Evolutionary conservation across 176 grass and related monocot genomes (phyloP).

Genomic region (Oryza coarctata): DNA sequence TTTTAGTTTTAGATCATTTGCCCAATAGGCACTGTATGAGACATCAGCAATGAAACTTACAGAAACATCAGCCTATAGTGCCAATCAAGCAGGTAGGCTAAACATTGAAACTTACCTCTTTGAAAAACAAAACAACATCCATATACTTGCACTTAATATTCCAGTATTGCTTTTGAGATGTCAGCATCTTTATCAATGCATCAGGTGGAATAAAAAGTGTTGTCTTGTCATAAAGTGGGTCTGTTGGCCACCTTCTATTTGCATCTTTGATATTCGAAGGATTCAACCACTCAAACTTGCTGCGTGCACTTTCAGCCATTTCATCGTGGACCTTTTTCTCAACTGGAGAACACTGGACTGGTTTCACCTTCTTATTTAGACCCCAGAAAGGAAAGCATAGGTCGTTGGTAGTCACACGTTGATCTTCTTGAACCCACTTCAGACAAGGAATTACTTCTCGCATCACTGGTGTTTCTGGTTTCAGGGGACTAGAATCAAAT

Average conservation of each 20-base stretch:
- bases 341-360: slow-evolving; percentile 23
- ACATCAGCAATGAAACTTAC: slow-evolving; percentile 42
- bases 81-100: not conserved
- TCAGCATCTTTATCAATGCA: slow-evolving; percentile 84
- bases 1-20: slow-evolving; percentile 22
- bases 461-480: slow-evolving; percentile 75
- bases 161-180: slow-evolving; percentile 98
- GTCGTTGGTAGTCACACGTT: slow-evolving; percentile 19
- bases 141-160: slow-evolving; percentile 87
- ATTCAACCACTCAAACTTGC: slow-evolving; percentile 96
- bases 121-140: slow-evolving; percentile 95
- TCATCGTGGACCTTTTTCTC: slow-evolving; percentile 35
- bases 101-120: slow-evolving; percentile 66
- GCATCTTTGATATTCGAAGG: slow-evolving; percentile 69
- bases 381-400: slow-evolving; percentile 33
- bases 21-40: not conserved
- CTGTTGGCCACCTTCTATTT: slow-evolving; percentile 59
- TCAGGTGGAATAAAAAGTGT: slow-evolving; percentile 88
- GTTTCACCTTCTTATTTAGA: slow-evolving; percentile 66
- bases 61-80: not conserved
- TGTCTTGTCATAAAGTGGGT: slow-evolving; percentile 83
- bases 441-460: slow-evolving; percentile 47
- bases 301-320: slow-evolving; percentile 47
- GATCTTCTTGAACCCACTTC: slow-evolving; percentile 75
- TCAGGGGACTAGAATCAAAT: slow-evolving; percentile 49